Evolutionary conservation across 805 yeast genomes (phyloP).

Genomic region (Limtongia smithiae): DNA sequence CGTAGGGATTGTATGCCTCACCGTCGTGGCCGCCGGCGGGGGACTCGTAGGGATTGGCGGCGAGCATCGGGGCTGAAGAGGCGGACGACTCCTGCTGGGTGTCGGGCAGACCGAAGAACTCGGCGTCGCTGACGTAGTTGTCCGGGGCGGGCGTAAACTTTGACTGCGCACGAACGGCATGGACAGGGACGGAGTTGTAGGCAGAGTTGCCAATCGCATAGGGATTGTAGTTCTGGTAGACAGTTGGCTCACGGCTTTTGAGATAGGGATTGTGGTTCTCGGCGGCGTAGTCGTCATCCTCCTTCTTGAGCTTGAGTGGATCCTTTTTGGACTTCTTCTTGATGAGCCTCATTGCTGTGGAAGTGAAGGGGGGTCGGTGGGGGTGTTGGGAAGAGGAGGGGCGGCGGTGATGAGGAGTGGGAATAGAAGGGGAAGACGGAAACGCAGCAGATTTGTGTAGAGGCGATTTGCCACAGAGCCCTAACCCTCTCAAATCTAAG

Average conservation of each 20-base stretch:
- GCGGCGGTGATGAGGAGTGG: too few species aligned
- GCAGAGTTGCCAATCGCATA: slow-evolving; percentile 10
- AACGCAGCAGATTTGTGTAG: too few species aligned
- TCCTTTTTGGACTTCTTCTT: too few species aligned
- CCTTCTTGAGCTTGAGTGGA: too few species aligned
- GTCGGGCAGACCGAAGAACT: background rate
- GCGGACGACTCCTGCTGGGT: background rate
- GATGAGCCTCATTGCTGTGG: too few species aligned
- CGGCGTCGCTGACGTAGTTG: background rate
- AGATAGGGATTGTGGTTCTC: slow-evolving; percentile 11
- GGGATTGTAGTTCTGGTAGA: slow-evolving; percentile 4
- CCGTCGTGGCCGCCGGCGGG: too few species aligned
- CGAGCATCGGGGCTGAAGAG: too few species aligned
- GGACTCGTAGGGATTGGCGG: slow-evolving; percentile 10
- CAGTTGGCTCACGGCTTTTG: slow-evolving; percentile 4
- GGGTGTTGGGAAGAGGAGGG: too few species aligned
- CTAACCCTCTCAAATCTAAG: too few species aligned
- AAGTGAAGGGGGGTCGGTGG: too few species aligned
- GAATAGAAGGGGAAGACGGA: too few species aligned
- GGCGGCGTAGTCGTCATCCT: background rate
- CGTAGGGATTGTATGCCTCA: slow-evolving; percentile 12
- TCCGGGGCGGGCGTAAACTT: background rate
- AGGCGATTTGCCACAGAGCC: too few species aligned
- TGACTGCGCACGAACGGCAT: background rate
- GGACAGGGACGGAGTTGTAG: slow-evolving; percentile 11